phyloP scores from a whole-genome alignment of 176 grass and related monocot genomes.

The Neostapfia colusana region DNA sequence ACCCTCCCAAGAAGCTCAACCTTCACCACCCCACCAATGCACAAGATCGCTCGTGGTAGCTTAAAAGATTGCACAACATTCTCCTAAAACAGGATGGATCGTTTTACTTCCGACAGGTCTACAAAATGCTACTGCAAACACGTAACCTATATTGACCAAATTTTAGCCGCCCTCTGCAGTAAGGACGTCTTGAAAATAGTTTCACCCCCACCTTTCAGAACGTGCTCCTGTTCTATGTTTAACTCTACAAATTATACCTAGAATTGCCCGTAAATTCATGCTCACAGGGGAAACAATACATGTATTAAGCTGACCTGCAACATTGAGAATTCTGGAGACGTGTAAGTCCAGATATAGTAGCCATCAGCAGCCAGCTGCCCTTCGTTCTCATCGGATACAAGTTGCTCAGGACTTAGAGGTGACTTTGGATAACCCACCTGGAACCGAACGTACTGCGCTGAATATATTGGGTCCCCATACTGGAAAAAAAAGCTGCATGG shows the following conservation, averaged over 20 bases:
- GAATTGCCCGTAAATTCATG: not conserved
- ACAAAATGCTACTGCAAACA: not conserved
- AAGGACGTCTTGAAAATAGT: not conserved
- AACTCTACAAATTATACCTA: not conserved
- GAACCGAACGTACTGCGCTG: constrained; percentile 53
- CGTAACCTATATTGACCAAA: not conserved
- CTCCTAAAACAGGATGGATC: constrained; percentile 48
- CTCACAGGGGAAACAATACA: not conserved
- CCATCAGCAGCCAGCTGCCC: constrained; percentile 21
- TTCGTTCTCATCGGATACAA: constrained; percentile 45
- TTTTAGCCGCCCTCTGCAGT: too few species aligned
- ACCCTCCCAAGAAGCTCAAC: constrained; percentile 71
- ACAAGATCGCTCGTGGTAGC: constrained; percentile 59
- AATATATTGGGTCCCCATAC: constrained; percentile 55
- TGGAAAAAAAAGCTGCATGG: constrained; percentile 69
- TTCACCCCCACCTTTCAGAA: not conserved
- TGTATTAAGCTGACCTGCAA: constrained; percentile 37
- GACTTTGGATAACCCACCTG: constrained; percentile 56
- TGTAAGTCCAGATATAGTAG: constrained; percentile 63
- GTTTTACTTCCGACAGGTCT: constrained; percentile 24
- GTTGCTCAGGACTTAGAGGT: constrained; percentile 4
- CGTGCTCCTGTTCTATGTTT: not conserved
- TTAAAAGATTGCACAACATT: constrained; percentile 69
- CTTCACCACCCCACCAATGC: constrained; percentile 76
- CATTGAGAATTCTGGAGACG: constrained; percentile 76